phyloP scores from a whole-genome alignment of 1,284 basidiomycete species.

The Neolentinus lepideus region DNA sequence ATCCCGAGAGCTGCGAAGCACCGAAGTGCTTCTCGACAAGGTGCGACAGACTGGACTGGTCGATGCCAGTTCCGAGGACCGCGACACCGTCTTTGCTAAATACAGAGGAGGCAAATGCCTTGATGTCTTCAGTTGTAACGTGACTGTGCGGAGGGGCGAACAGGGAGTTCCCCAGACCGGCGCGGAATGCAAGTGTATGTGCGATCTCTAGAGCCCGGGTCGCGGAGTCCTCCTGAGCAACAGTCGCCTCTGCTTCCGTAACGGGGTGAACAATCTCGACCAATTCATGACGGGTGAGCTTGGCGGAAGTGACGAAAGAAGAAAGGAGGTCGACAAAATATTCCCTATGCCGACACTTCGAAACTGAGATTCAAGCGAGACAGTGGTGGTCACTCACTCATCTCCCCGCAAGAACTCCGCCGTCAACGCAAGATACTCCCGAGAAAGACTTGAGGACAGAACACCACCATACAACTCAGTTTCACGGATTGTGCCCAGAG shows the following conservation, averaged over 20 bases:
- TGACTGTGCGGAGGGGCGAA: constrained; percentile 69
- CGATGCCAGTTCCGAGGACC: constrained; percentile 82
- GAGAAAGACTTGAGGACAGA: constrained; percentile 57
- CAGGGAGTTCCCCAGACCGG: constrained; percentile 83
- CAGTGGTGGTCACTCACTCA: constrained; percentile 63
- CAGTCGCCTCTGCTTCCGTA: constrained; percentile 62
- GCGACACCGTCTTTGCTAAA: constrained; percentile 79
- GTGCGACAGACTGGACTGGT: constrained; percentile 57
- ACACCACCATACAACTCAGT: constrained; percentile 93
- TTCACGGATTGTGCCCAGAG: constrained; percentile 88
- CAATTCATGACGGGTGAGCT: constrained; percentile 83
- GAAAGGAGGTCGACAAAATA: constrained; percentile 87
- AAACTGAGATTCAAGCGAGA: constrained; percentile 4
- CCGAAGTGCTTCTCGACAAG: constrained; percentile 71
- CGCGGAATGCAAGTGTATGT: constrained; percentile 85
- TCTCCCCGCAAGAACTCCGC: constrained; percentile 95
- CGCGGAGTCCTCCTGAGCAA: constrained; percentile 56
- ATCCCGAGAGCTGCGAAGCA: constrained; percentile 30
- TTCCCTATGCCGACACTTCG: constrained; percentile 35
- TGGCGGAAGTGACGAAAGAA: constrained; percentile 76
- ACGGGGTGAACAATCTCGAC: constrained; percentile 79
- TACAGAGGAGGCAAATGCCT: constrained; percentile 62
- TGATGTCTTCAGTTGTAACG: constrained; percentile 64
- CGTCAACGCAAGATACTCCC: constrained; percentile 31
- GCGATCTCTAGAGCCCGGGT: constrained; percentile 75